Percentiles rank a stretch among this genome's conserved stretches.
Conservation (phyloP, 331 rosid species). For the Ulmus americana region DNA sequence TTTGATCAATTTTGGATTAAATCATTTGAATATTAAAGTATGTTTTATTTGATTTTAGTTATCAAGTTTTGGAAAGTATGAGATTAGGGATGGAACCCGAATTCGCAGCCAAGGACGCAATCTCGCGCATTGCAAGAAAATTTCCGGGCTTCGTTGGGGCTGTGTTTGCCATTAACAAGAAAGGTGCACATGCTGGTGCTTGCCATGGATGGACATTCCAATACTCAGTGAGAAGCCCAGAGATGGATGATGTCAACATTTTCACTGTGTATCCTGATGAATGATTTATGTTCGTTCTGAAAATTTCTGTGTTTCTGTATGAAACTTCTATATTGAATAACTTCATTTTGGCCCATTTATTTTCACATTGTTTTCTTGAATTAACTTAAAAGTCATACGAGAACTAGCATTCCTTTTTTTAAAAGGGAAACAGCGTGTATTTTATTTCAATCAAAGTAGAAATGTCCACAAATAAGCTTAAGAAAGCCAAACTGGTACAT, state of each 20-base stretch:
- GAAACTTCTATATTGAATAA: not conserved
- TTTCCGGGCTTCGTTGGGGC: constrained; percentile 86
- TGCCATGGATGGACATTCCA: constrained; percentile 93
- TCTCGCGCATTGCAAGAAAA: constrained; percentile 58
- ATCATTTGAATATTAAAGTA: constrained; percentile 4
- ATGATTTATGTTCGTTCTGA: no score
- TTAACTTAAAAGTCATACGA: no score
- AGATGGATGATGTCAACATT: constrained; percentile 69
- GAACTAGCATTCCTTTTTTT: no score
- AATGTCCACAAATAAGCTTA: no score
- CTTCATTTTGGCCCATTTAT: not conserved
- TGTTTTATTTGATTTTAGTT: constrained; percentile 42
- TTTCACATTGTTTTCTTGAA: no score
- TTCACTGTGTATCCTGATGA: constrained; percentile 56
- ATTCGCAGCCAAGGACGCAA: constrained; percentile 73
- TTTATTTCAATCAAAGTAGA: no score
- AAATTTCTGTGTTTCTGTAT: no score
- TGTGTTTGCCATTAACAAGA: constrained; percentile 61
- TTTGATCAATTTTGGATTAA: not conserved
- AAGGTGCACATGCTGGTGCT: constrained; percentile 75
- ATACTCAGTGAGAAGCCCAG: constrained; percentile 74
- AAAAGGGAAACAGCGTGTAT: no score
- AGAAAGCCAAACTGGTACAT: no score
- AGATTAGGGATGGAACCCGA: constrained; percentile 85
- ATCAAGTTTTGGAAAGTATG: constrained; percentile 98